Base-by-base conservation (phyloP, 73 alveolate genomes). In the Paramecium bursaria region DNA sequence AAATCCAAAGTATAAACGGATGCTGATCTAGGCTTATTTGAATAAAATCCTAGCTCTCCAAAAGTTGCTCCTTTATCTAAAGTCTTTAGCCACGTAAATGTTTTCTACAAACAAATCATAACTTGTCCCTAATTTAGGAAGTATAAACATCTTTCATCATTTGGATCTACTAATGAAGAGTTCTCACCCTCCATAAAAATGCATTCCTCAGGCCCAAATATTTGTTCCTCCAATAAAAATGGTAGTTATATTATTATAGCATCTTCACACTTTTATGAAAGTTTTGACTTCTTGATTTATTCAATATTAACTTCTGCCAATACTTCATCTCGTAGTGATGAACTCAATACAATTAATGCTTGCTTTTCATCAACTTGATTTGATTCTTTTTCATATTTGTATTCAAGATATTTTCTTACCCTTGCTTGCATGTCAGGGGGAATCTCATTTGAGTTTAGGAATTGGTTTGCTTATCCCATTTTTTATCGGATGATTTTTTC, bases 1-100 rank as follows among this genome's bases (percentile, higher is more conserved):
- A 94, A 93, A 77, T 94, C 97, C 30, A 91, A 44, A 4, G 96
- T 73, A 39, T 92, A 90, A 2, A 94, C 98, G 0, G 95, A 74
- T 14, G 95, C 87, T 29, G 87, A 67, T 50, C 96, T 87, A 19
- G 95, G 91, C 53, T 87, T 92, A 30, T 91, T 91, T 9, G 95
- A 76, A 76, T 91, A 94, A 55, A 94, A 94, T 27, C 95, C 96
- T 2, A 94, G 85, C 51, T 92, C 95, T 21, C 98, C 98, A 86
- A 94, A 94, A 42, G 86, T 90, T 10, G 88, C 91, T 35, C 92
- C 94, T 86, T 87, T 74, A 54, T 85, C 85, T 15, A 87, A 75
- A 25, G 85, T 94, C 17, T 57, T 73, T 3, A 92, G 73, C 48
- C 75, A 86, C 14, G 95, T 82, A 15, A 74, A 49, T 44, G 94